Percentiles rank a stretch among this genome's conserved stretches.
These are phyloP conservation scores for Russula vinacea DNA, from an alignment of 768 basidiomycete genomes.

Conservation along the genomic window DNA sequence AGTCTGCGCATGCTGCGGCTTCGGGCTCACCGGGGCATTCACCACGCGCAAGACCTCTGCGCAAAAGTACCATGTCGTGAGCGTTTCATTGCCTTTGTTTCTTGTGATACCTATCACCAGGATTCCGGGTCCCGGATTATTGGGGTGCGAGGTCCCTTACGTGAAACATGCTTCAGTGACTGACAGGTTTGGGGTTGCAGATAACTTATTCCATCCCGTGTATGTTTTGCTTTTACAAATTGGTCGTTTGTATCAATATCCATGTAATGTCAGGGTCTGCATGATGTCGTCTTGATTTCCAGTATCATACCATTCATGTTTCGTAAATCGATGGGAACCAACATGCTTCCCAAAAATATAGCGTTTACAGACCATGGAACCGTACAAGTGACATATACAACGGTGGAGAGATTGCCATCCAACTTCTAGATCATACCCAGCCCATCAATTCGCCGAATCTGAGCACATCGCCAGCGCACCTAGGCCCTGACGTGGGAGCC, in stretches of 20 bases:
- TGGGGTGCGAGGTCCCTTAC: neutral
- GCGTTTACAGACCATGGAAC: constrained; percentile 12
- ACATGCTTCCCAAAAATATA: constrained; percentile 11
- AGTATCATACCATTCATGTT: constrained; percentile 1
- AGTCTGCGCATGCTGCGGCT: constrained; percentile 23
- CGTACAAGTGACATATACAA: constrained; percentile 14
- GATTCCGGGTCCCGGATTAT: constrained; percentile 16
- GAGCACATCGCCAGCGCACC: constrained; percentile 59
- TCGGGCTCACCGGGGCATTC: constrained; percentile 23
- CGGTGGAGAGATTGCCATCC: no score
- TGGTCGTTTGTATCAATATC: constrained; percentile 22
- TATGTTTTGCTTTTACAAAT: neutral
- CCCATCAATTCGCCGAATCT: constrained; percentile 56
- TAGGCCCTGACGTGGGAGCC: constrained; percentile 23
- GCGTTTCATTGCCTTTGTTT: neutral
- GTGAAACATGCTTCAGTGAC: neutral
- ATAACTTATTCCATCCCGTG: constrained; percentile 23
- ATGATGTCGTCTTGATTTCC: constrained; percentile 8
- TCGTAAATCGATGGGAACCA: neutral
- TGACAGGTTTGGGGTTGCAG: constrained; percentile 10
- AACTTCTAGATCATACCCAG: constrained; percentile 46
- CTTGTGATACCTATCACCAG: constrained; percentile 6
- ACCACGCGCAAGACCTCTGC: constrained; percentile 27
- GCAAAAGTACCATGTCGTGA: constrained; percentile 19
- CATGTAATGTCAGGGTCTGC: constrained; percentile 4